These are phyloP conservation scores for Myxozyma neglecta DNA, from an alignment of 805 yeast genomes.

Conservation along the genomic window DNA sequence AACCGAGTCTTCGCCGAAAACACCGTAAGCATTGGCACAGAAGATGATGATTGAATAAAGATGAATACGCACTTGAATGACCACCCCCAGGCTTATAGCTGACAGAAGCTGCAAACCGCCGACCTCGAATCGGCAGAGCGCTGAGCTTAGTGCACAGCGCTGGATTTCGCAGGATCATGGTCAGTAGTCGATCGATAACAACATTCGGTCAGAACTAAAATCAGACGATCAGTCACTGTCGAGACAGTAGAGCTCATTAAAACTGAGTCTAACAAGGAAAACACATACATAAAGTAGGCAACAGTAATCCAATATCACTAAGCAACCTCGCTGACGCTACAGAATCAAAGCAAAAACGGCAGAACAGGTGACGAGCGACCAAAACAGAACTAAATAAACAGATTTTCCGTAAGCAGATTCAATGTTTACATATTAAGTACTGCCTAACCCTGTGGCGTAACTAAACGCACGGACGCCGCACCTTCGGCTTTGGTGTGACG, in stretches of 20 bases:
- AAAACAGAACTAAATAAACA: neutral
- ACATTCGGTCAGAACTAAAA: neutral
- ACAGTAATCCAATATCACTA: no score
- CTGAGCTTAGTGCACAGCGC: neutral
- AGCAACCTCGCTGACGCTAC: no score
- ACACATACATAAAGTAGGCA: no score
- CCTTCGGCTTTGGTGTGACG: neutral
- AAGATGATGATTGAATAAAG: neutral
- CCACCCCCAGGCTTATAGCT: neutral
- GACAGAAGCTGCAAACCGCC: slow-evolving; percentile 1
- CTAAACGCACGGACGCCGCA: neutral
- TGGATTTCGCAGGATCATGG: slow-evolving; percentile 2
- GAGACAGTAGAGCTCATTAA: neutral
- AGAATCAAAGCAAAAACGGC: neutral
- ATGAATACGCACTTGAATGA: neutral
- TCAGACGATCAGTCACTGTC: neutral
- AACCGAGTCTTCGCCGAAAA: no score
- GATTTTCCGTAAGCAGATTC: neutral
- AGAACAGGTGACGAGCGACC: neutral
- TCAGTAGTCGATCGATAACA: neutral
- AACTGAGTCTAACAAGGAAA: no score
- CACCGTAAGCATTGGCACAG: neutral
- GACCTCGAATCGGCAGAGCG: neutral
- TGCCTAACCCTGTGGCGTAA: neutral
- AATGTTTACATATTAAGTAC: neutral